Evolutionary conservation across 257 asterid species (phyloP).

Genomic region (Rauvolfia tetraphylla): DNA sequence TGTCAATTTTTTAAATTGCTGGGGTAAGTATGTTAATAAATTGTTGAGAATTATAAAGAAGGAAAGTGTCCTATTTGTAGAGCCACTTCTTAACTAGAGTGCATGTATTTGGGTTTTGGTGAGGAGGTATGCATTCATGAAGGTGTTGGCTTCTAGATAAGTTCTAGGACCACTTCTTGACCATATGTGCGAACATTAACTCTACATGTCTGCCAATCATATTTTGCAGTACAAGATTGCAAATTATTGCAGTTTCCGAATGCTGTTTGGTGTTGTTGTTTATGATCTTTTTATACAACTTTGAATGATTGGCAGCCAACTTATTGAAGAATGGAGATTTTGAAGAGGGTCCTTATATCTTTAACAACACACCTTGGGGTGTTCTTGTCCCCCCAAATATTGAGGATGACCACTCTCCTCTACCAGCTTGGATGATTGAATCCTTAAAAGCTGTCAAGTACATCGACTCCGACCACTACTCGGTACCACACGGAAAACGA

Average conservation of each 20-base stretch:
- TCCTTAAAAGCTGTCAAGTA: slow-evolving; percentile 88
- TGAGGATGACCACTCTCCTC: slow-evolving; percentile 85
- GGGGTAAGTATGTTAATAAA: too few relatives aligned
- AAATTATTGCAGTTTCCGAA: neutral
- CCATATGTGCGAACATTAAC: neutral
- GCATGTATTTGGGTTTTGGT: neutral
- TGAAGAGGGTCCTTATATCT: slow-evolving; percentile 89
- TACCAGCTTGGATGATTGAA: slow-evolving; percentile 98
- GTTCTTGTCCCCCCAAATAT: slow-evolving; percentile 91
- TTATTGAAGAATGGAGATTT: slow-evolving; percentile 76
- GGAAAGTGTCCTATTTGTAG: neutral
- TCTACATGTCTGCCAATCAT: neutral
- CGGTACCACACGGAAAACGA: slow-evolving; percentile 74
- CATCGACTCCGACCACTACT: slow-evolving; percentile 78
- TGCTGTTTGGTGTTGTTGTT: neutral
- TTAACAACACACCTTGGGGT: slow-evolving; percentile 92
- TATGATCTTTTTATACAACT: neutral
- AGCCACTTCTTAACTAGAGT: neutral
- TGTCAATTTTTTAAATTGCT: too few relatives aligned
- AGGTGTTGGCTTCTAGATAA: neutral
- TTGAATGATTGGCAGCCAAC: slow-evolving; percentile 50
- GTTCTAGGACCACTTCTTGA: slow-evolving; percentile 20
- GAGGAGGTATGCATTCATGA: neutral
- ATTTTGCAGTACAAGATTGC: neutral
- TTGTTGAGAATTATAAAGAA: too few relatives aligned